Evolutionary conservation across 257 asterid genomes (phyloP).

Genomic region (Salvia miltiorrhiza): DNA sequence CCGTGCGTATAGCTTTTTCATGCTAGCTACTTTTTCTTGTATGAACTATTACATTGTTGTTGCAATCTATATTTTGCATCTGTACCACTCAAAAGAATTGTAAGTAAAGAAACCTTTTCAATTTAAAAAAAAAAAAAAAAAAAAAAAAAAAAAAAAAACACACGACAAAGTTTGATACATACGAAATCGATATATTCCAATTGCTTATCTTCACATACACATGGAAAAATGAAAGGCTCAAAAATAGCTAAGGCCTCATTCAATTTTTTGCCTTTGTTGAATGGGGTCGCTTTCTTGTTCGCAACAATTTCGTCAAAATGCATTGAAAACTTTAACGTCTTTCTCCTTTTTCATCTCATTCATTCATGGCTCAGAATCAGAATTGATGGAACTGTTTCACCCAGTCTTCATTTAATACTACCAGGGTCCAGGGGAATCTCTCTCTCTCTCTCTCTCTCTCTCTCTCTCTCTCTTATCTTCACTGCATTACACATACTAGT

Average conservation of each 20-base stretch:
- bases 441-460: slow-evolving; percentile 25
- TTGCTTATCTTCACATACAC: slow-evolving; percentile 9
- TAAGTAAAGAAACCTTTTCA: background rate
- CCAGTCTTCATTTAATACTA: slow-evolving; percentile 42
- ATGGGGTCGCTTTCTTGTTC: slow-evolving; percentile 22
- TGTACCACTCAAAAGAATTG: slow-evolving; percentile 1
- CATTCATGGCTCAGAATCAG: slow-evolving; percentile 40
- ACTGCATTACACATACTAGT: slow-evolving; percentile 23
- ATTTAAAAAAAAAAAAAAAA: no score
- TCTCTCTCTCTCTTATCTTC: slow-evolving; percentile 31
- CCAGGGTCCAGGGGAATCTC: slow-evolving; percentile 18
- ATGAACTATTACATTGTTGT: slow-evolving; percentile 11
- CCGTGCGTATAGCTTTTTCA: background rate
- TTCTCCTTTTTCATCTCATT: slow-evolving; percentile 22
- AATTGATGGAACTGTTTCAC: slow-evolving; percentile 27
- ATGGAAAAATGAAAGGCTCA: slow-evolving; percentile 19
- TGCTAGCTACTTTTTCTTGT: slow-evolving; percentile 3
- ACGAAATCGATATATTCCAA: background rate
- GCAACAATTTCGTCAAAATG: slow-evolving; percentile 19
- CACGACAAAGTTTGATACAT: no score
- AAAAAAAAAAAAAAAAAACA: no score
- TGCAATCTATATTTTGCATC: background rate
- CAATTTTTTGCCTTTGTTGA: slow-evolving; percentile 17
- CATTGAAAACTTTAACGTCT: slow-evolving; percentile 22
- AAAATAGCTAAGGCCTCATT: slow-evolving; percentile 11